phyloP scores from a whole-genome alignment of 140 eudicot species.

The Cichorium intybus region DNA sequence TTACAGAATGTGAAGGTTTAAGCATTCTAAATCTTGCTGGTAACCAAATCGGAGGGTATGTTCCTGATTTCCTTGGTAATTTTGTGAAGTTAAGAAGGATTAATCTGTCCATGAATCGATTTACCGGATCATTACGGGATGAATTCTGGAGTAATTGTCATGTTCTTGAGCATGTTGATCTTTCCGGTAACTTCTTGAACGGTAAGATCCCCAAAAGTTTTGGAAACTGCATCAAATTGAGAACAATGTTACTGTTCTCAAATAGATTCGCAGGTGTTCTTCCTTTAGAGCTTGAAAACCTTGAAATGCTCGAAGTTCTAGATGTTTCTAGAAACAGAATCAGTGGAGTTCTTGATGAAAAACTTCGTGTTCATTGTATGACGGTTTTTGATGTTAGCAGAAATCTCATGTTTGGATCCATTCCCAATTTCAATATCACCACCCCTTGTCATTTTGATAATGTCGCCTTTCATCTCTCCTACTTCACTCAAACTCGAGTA shows the following conservation, averaged over 20 bases:
- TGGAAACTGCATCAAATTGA: conserved; percentile 47
- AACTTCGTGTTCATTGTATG: conserved; percentile 39
- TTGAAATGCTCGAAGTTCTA: conserved; percentile 54
- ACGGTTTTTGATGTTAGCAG: conserved; percentile 36
- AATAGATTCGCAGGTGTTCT: conserved; percentile 52
- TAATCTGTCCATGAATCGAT: conserved; percentile 53
- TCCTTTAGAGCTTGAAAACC: conserved; percentile 55
- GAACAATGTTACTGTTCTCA: conserved; percentile 57
- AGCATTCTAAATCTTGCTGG: conserved; percentile 48
- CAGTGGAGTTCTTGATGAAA: conserved; percentile 35
- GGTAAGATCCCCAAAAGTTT: conserved; percentile 57
- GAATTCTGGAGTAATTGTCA: conserved; percentile 41
- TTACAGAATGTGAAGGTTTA: conserved; percentile 44
- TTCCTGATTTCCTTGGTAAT: conserved; percentile 52
- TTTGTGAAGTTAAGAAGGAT: conserved; percentile 45
- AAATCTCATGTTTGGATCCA: conserved; percentile 43
- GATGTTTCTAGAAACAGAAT: conserved; percentile 57
- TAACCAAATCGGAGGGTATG: conserved; percentile 47
- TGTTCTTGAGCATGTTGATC: conserved; percentile 61
- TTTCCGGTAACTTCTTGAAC: conserved; percentile 47
- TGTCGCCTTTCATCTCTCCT: conserved; percentile 16
- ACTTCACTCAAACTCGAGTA: conserved; percentile 30
- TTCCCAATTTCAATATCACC: conserved; percentile 27
- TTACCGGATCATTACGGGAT: conserved; percentile 46
- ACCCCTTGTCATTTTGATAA: conserved; percentile 13